Percentiles rank a stretch among this genome's conserved stretches.
Evolutionary conservation across 2,329 filamentous ascomycete genomes (phyloP).

Genomic region (Ceratocystiopsis brevicomis): DNA sequence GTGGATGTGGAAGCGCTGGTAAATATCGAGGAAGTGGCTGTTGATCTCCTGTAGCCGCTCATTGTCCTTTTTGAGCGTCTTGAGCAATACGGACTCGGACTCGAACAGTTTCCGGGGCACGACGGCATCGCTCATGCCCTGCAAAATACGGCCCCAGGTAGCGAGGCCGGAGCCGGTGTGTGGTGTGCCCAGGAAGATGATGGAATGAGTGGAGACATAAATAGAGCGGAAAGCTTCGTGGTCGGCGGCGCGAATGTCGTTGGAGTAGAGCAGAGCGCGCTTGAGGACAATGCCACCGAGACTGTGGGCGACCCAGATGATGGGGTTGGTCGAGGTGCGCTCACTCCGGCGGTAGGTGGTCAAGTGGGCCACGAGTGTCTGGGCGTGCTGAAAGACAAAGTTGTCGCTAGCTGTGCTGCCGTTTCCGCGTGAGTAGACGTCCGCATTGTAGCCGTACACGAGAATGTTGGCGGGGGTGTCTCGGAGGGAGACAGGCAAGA

Average conservation of each 20-base stretch:
- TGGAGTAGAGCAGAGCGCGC: constrained; percentile 47
- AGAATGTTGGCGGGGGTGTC: constrained; percentile 42
- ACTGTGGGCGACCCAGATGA: constrained; percentile 61
- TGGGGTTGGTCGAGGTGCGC: constrained; percentile 39
- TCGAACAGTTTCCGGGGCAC: constrained; percentile 49
- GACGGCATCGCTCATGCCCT: constrained; percentile 46
- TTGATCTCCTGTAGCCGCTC: constrained; percentile 61
- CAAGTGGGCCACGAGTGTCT: constrained; percentile 44
- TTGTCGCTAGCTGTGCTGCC: constrained; percentile 38
- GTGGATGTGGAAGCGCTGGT: constrained; percentile 51
- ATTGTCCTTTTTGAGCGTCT: constrained; percentile 52
- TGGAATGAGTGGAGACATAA: constrained; percentile 55
- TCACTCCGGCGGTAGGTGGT: constrained; percentile 42
- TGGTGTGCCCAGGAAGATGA: constrained; percentile 61
- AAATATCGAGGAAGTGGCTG: constrained; percentile 50
- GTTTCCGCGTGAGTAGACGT: constrained; percentile 31
- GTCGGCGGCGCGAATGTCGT: constrained; percentile 37
- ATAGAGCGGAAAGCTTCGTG: constrained; percentile 48
- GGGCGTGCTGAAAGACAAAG: constrained; percentile 51
- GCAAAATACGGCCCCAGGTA: constrained; percentile 46
- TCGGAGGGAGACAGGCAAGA: constrained; percentile 42
- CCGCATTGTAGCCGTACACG: constrained; percentile 59
- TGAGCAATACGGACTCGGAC: constrained; percentile 46
- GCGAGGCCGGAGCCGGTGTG: constrained; percentile 52
- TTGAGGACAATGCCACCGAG: constrained; percentile 57